Evolutionary conservation across 2,329 filamentous ascomycete species (phyloP), one percentile per base, ranked within the genome.

Genomic region (Colletotrichum sp.): DNA sequence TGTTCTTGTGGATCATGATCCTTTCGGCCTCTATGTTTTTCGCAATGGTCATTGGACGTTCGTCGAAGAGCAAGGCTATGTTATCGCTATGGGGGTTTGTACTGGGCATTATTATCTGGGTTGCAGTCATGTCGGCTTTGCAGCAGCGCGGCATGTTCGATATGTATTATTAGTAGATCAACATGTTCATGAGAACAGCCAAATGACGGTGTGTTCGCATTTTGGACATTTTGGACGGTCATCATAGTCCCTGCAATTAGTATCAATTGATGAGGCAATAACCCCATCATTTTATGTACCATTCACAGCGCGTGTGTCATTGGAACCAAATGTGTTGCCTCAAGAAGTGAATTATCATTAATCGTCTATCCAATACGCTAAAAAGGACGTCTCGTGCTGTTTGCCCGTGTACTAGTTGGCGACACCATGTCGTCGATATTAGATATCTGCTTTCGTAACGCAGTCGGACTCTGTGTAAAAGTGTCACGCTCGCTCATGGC

Each of bases 281-380:
- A 5, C 12, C 3, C 2, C n/a, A 62, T 36, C 18, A 32, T 18
- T 34, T 24, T 3, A 8, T 5, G 8, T 60, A 60, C 6, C 8
- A 13, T 60, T 18, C 56, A 12, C 12, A 32, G 16, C 18, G 18
- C 18, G 9, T 15, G 16, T n/a, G 28, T 32, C 26, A 8, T 9
- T 10, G 28, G 5, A 21, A 18, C 36, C 18, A 9, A 7, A n/a
- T 28, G 1, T 73, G n/a, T 30, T 68, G 73, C n/a, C 68, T 56
- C 64, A 58, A 67, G 66, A 67, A 61, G 67, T 75, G 43, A 72
- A 75, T 75, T 73, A 73, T 75, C 73, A 75, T 75, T 75, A 75
- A 26, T 75, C 73, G 58, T 75, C 64, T 73, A 75, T 24, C n/a
- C 32, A 65, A 60, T 64, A 75, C 70, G 73, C 70, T 75, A 72